These are phyloP conservation scores for Diplosphaera chodatii DNA, from an alignment of 139 green algal genomes.

Conservation along the genomic window DNA sequence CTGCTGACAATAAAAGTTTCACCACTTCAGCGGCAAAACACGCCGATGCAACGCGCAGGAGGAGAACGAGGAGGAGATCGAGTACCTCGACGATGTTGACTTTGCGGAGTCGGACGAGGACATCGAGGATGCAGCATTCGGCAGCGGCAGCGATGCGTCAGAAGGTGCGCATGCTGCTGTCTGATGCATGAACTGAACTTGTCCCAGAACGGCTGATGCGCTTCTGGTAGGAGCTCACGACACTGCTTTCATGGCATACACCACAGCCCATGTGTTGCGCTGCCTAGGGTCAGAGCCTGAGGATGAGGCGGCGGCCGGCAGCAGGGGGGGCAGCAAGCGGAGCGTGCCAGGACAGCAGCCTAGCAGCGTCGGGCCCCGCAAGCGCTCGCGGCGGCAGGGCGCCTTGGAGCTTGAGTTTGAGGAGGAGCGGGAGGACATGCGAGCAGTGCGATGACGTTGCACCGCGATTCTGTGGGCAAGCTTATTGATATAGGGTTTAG, in stretches of 20 bases:
- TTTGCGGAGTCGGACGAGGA: conserved; percentile 4
- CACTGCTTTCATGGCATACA: no score
- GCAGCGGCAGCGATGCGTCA: not conserved
- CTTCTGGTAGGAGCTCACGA: no score
- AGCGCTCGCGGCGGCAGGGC: conserved; percentile 13
- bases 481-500: no score
- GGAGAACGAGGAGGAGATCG: conserved; percentile 63
- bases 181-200: no score
- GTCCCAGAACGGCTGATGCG: no score
- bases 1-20: no score
- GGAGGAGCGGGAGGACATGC: conserved; percentile 46
- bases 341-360: not conserved
- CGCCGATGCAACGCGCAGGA: no score
- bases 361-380: not conserved
- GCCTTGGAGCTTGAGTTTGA: conserved; percentile 77
- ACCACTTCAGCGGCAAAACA: no score
- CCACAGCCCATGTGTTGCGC: no score
- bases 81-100: conserved; percentile 38
- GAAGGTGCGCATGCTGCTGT: no score
- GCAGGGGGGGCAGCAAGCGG: not conserved
- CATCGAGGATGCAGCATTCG: not conserved
- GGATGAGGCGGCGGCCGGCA: not conserved
- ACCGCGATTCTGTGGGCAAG: no score
- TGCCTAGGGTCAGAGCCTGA: not conserved
- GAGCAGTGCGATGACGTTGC: not conserved